phyloP scores from a whole-genome alignment of 78 protist genomes.

The Monocercomonoides exilis region DNA sequence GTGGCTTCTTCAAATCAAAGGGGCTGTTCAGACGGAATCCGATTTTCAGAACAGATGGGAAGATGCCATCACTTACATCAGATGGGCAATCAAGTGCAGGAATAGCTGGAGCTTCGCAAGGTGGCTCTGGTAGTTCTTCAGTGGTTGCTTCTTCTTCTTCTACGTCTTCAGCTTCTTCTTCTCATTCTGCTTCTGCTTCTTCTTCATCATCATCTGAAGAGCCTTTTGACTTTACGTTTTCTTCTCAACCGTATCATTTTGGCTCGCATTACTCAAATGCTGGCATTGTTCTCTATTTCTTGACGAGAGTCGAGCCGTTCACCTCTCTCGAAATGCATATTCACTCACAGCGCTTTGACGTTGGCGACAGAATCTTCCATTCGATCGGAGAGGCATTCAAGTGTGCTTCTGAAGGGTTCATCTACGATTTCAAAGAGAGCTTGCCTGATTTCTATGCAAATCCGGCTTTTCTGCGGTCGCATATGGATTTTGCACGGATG shows the following conservation, averaged over 20 bases:
- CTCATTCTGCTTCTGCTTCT: too few relatives aligned
- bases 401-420: not conserved
- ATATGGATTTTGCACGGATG: not conserved
- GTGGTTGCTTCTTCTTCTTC: too few relatives aligned
- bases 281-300: conserved; percentile 65
- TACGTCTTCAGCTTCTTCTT: too few relatives aligned
- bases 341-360: conserved; percentile 78
- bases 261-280: conserved; percentile 82
- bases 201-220: too few relatives aligned
- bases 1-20: too few relatives aligned
- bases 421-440: conserved; percentile 53
- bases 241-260: conserved; percentile 51
- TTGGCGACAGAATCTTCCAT: conserved; percentile 84
- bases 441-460: conserved; percentile 69
- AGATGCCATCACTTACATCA: too few relatives aligned
- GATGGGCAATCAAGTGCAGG: too few relatives aligned
- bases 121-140: too few relatives aligned
- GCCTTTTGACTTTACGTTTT: not conserved
- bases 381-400: conserved; percentile 56
- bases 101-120: too few relatives aligned
- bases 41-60: too few relatives aligned
- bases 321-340: not conserved
- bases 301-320: conserved; percentile 82
- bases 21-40: too few relatives aligned
- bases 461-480: conserved; percentile 40